These are phyloP conservation scores for Collybia nuda DNA, from an alignment of 768 basidiomycete genomes.

Conservation along the genomic window DNA sequence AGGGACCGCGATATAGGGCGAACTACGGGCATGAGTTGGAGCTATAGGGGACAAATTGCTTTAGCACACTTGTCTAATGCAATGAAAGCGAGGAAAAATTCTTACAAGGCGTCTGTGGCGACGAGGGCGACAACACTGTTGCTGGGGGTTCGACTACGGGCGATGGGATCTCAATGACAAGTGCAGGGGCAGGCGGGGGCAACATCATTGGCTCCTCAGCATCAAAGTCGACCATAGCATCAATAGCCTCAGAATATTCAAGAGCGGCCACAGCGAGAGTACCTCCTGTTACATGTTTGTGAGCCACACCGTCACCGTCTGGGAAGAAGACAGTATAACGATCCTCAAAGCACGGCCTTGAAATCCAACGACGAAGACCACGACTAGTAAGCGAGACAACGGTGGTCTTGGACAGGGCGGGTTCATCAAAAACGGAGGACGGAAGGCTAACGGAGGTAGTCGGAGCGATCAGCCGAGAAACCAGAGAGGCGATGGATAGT, in stretches of 20 bases:
- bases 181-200: constrained; percentile 6
- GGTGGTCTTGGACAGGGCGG: constrained; percentile 29
- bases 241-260: constrained; percentile 69
- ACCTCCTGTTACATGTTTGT: constrained; percentile 45
- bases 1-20: constrained; percentile 40
- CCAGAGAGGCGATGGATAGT: constrained; percentile 43
- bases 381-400: constrained; percentile 41
- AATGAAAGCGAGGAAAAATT: constrained; percentile 3
- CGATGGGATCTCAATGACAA: constrained; percentile 13
- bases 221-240: constrained; percentile 58
- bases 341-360: constrained; percentile 78
- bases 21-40: constrained; percentile 23
- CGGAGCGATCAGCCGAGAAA: constrained; percentile 26
- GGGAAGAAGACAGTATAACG: constrained; percentile 56
- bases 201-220: constrained; percentile 13
- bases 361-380: constrained; percentile 68
- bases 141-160: constrained; percentile 7
- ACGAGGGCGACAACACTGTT: constrained; percentile 2
- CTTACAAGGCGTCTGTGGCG: constrained; percentile 16
- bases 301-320: constrained; percentile 31
- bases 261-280: constrained; percentile 65
- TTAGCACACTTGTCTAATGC: constrained; percentile 1
- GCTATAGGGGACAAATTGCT: constrained; percentile 15
- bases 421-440: constrained; percentile 28
- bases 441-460: constrained; percentile 21